phyloP scores from a whole-genome alignment of 2,329 filamentous ascomycete genomes.

The Bipolaris sorokiniana region DNA sequence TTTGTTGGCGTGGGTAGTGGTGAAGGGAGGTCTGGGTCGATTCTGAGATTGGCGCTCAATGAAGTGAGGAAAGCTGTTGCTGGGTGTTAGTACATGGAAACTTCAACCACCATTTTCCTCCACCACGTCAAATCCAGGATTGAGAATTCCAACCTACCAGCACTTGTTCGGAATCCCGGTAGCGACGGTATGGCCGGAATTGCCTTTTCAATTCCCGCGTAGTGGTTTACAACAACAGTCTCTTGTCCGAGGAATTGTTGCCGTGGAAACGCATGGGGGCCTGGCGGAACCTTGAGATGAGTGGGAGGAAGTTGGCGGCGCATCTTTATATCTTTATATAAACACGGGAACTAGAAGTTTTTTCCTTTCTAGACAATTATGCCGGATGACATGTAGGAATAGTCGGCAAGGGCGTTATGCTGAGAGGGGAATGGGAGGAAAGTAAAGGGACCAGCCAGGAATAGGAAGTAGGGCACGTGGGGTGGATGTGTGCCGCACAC shows the following conservation, averaged over 20 bases:
- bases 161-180: constrained; percentile 48
- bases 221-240: constrained; percentile 44
- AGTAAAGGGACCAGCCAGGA: constrained; percentile 28
- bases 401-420: constrained; percentile 10
- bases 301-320: constrained; percentile 44
- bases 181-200: constrained; percentile 47
- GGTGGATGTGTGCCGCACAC: constrained; percentile 4
- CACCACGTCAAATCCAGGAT: constrained; percentile 5
- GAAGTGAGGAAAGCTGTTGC: constrained; percentile 79
- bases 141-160: constrained; percentile 40
- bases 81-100: constrained; percentile 17
- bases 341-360: neutral
- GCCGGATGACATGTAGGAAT: constrained; percentile 30
- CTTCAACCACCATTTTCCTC: neutral
- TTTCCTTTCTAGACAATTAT: neutral
- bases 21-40: constrained; percentile 64
- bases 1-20: constrained; percentile 70
- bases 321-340: constrained; percentile 36
- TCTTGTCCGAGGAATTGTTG: constrained; percentile 37
- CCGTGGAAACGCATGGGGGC: constrained; percentile 36
- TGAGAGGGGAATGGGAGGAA: neutral
- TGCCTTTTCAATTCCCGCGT: constrained; percentile 42
- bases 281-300: constrained; percentile 42
- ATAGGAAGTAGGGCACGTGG: constrained; percentile 8
- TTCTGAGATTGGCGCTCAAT: constrained; percentile 77